Evolutionary conservation across 2,329 filamentous ascomycete species (phyloP), one percentile per base, ranked within the genome.

Genomic region (Juglanconis oblonga): DNA sequence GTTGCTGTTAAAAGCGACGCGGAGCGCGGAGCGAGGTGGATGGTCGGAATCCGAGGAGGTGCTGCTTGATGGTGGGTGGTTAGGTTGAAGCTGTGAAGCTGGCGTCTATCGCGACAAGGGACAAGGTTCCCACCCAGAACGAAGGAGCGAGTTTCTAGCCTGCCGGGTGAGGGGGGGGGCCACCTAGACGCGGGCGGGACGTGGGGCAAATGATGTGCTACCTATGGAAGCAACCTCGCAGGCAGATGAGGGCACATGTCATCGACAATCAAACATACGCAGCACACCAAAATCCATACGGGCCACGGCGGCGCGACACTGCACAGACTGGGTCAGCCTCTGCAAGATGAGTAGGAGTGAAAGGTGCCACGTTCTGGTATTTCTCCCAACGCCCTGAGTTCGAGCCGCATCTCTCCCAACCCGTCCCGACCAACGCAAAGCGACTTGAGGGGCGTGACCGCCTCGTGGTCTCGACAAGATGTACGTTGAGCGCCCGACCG

Each of bases 381-480:
- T 29, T 42, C 55, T 47, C 51, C 36, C n/a, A 51, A 24, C 47
- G 17, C 49, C 54, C 58, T 58, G 36, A 50, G 31, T 24, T 40
- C 35, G 49, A 57, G 50, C 61, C 17, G 51, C 29, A 52, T n/a
- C 17, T 36, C 48, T 36, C 61, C 42, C 47, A 24, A 29, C 14
- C 38, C 38, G 9, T 24, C 51, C 17, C 31, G 38, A 44, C 33
- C 36, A 49, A 8, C 51, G 42, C 40, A 35, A 38, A 36, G 36
- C 54, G 33, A 56, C 45, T 36, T 36, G 44, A 60, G 48, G 17
- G 57, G 49, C 50, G 55, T 45, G 47, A 47, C 31, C 31, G 51
- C 58, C 40, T 49, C 42, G 47, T 44, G 33, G 17, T 44, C 40
- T 36, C 55, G 57, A 62, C 58, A 57, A 64, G 62, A 71, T 70